Conservation (phyloP, 371 early-diverging fungal species). For the Mucor piriformis region DNA sequence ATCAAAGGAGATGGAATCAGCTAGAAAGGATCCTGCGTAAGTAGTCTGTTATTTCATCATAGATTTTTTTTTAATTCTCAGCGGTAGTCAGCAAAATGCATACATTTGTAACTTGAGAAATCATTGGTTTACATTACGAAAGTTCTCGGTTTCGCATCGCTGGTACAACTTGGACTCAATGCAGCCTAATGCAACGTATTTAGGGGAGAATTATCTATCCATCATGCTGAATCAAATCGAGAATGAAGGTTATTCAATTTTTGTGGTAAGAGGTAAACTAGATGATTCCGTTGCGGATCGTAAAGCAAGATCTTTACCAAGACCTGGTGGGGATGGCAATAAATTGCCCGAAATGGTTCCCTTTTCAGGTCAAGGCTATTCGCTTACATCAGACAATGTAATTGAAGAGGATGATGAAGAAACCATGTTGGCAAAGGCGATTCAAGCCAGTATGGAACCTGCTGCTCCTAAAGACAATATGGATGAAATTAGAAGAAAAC, state of each 20-base stretch:
- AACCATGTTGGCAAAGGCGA: constrained; percentile 32
- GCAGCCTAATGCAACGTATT: constrained; percentile 49
- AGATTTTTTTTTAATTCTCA: too few relatives aligned
- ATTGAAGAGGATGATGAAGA: constrained; percentile 33
- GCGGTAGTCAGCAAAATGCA: constrained; percentile 37
- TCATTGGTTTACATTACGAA: constrained; percentile 70
- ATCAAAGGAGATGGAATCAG: constrained; percentile 48
- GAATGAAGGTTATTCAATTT: constrained; percentile 53
- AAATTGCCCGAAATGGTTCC: constrained; percentile 8
- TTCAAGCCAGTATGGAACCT: constrained; percentile 38
- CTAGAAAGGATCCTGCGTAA: constrained; percentile 60
- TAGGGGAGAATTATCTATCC: constrained; percentile 69
- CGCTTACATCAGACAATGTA: constrained; percentile 9
- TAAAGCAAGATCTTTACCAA: constrained; percentile 22
- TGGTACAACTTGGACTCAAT: constrained; percentile 78
- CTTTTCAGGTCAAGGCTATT: constrained; percentile 39
- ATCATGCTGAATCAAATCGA: constrained; percentile 68
- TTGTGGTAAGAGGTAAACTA: constrained; percentile 37
- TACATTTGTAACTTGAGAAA: constrained; percentile 67
- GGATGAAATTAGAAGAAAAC: constrained; percentile 40
- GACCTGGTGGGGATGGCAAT: constrained; percentile 9
- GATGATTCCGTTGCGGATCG: constrained; percentile 29
- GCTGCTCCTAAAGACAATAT: constrained; percentile 12
- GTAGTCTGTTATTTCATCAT: not conserved
- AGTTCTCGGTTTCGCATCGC: constrained; percentile 61